A percentile compares a stretch with the other conserved stretches of the same genome.
Conservation (phyloP, 257 asterid genomes). For the Rubia yunnanensis region DNA sequence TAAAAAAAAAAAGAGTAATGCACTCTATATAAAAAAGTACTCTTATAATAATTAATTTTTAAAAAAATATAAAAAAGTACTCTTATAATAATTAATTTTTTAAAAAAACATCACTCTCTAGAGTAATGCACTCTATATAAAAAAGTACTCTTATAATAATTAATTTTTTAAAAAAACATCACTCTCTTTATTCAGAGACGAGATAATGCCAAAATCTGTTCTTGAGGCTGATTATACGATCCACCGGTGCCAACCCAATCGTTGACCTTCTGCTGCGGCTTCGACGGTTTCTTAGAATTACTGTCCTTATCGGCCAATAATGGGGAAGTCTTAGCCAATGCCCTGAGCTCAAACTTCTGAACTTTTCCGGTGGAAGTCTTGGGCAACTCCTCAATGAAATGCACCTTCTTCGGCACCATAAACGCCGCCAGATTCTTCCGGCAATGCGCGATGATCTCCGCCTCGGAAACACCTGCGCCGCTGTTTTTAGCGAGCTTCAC, state of each 20-base stretch:
- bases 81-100: too few species aligned
- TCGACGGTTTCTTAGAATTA: neutral
- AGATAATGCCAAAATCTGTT: slow-evolving; percentile 44
- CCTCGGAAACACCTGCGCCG: slow-evolving; percentile 18
- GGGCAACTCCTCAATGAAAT: slow-evolving; percentile 54
- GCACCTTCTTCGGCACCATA: slow-evolving; percentile 76
- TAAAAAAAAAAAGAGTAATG: too few species aligned
- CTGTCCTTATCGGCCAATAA: slow-evolving; percentile 9
- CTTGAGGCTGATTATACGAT: slow-evolving; percentile 21
- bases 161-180: neutral
- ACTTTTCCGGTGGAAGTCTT: slow-evolving; percentile 67
- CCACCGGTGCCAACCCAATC: slow-evolving; percentile 18
- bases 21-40: neutral
- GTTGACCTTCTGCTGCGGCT: slow-evolving; percentile 10
- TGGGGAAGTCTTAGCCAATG: slow-evolving; percentile 35
- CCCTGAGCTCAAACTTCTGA: slow-evolving; percentile 57
- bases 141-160: neutral
- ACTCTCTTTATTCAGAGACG: slow-evolving; percentile 32
- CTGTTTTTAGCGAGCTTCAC: slow-evolving; percentile 12
- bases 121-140: too few species aligned
- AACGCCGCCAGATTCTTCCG: slow-evolving; percentile 45
- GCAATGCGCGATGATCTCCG: slow-evolving; percentile 51
- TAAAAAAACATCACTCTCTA: too few species aligned
- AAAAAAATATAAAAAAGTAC: too few species aligned
- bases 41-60: neutral